phyloP scores from a whole-genome alignment of 2,329 filamentous ascomycete genomes.

The Phyllosticta citrichinensis region DNA sequence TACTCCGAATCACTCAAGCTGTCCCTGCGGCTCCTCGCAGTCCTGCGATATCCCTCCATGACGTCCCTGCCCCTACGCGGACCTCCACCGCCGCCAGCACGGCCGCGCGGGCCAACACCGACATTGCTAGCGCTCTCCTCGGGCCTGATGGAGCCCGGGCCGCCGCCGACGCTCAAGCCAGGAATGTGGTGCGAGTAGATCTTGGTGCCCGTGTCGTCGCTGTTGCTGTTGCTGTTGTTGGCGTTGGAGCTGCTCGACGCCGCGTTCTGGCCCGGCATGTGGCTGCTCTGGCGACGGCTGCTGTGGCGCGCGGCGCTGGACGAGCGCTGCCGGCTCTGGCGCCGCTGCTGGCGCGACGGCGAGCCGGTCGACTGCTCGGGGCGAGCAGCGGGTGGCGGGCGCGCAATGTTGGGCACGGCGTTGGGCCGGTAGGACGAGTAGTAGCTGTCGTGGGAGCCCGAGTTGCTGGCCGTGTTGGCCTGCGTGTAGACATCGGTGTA shows the following conservation, averaged over 20 bases:
- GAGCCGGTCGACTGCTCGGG: slow-evolving; percentile 10
- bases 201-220: slow-evolving; percentile 40
- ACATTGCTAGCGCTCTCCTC: slow-evolving; percentile 32
- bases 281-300: slow-evolving; percentile 1
- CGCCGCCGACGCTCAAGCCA: slow-evolving; percentile 30
- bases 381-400: slow-evolving; percentile 15
- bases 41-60: slow-evolving; percentile 32
- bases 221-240: slow-evolving; percentile 22
- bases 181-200: slow-evolving; percentile 49
- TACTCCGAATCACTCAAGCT: slow-evolving; percentile 38
- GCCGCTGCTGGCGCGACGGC: slow-evolving; percentile 17
- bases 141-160: slow-evolving; percentile 23
- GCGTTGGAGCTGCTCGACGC: neutral
- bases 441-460: slow-evolving; percentile 7
- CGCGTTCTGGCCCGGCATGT: neutral
- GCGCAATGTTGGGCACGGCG: slow-evolving; percentile 17
- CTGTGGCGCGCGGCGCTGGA: slow-evolving; percentile 15
- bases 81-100: slow-evolving; percentile 15
- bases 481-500: slow-evolving; percentile 18
- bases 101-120: slow-evolving; percentile 15
- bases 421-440: slow-evolving; percentile 33
- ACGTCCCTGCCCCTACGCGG: slow-evolving; percentile 29
- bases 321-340: slow-evolving; percentile 5
- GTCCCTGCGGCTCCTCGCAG: slow-evolving; percentile 38
- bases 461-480: neutral